Evolutionary conservation across 2,329 filamentous ascomycete species (phyloP), one percentile per base, ranked within the genome.

Genomic region (Sporothrix phasma): DNA sequence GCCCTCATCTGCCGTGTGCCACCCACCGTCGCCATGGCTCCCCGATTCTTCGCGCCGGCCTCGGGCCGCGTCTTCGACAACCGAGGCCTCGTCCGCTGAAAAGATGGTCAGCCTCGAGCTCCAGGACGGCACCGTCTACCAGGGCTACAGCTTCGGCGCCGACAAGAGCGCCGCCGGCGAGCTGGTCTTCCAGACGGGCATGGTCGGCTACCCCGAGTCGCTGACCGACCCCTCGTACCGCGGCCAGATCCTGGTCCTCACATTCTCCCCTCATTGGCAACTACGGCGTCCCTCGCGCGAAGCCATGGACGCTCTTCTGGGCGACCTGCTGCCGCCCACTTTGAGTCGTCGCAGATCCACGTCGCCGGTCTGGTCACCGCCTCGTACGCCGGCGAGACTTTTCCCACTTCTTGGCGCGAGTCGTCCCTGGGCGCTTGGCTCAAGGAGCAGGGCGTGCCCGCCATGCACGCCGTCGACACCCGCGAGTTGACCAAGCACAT

Each of bases 111-210:
- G 88, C 75, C 88, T 99, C 70, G 93, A 99, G 81, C 87, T 99
- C 70, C 84, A 94, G 76, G 92, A 97, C 81, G 92, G 92, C 77
- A 86, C 88, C 65, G 84, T 91, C 73, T 96, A 92, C 81, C 90
- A 95, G 75, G 94, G 94, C 71, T 92, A 90, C 81, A 96, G 92
- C 83, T 99, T 99, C 75, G 94, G 94, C 77, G 92, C 93, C 68
- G 83, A 90, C 73, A 96, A 92, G 84, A 96, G 90, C 79, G 86
- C 95, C 73, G 89, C 93, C 69, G 94, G 94, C 76, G 94, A 99
- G 82, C 83, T 99, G 75, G 94, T 99, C 78, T 99, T 99, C 81
- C 93, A 97, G 83, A 99, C 94, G 65, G 94, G 94, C 77, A 96
- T 97, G 92, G 94, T 97, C 71, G 94, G 94, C 73, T 99, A 99